Percentiles rank a stretch among this genome's conserved stretches.
Evolutionary conservation across 23 red algal species (phyloP).

Genomic region (Chondrus crispus): DNA sequence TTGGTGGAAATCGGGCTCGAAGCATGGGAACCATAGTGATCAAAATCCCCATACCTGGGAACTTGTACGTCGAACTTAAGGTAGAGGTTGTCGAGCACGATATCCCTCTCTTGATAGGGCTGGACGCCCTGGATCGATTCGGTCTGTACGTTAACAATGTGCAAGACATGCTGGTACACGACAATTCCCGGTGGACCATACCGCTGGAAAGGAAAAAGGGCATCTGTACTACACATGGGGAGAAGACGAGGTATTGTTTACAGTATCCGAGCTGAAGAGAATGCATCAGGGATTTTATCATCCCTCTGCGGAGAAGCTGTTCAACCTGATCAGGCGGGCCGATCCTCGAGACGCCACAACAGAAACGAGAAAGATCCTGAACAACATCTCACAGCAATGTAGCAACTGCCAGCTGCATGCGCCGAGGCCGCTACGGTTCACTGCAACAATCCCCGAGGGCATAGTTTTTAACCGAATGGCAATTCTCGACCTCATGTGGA

Average conservation of each 20-base stretch:
- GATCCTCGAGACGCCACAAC: not conserved
- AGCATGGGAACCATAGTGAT: not conserved
- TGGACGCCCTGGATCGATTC: not conserved
- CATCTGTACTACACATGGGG: not conserved
- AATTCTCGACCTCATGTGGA: not conserved
- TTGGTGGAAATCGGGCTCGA: not conserved
- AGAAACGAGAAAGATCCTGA: not conserved
- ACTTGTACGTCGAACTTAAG: not conserved
- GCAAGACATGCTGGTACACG: not conserved
- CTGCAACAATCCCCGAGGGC: not conserved
- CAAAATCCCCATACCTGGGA: not conserved
- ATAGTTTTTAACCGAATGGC: not conserved
- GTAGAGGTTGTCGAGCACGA: not conserved
- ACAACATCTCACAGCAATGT: not conserved
- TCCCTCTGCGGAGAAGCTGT: not conserved
- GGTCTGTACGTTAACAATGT: not conserved
- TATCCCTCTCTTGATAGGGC: not conserved
- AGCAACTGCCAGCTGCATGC: not conserved
- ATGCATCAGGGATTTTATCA: not conserved
- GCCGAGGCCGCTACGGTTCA: not conserved
- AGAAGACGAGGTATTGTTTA: not conserved
- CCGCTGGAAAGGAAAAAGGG: not conserved
- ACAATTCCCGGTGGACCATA: not conserved
- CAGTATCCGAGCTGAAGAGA: not conserved
- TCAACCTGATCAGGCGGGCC: not conserved